phyloP scores from a whole-genome alignment of 108 stramenopile species.

The Fistulifera pelliculosa region DNA sequence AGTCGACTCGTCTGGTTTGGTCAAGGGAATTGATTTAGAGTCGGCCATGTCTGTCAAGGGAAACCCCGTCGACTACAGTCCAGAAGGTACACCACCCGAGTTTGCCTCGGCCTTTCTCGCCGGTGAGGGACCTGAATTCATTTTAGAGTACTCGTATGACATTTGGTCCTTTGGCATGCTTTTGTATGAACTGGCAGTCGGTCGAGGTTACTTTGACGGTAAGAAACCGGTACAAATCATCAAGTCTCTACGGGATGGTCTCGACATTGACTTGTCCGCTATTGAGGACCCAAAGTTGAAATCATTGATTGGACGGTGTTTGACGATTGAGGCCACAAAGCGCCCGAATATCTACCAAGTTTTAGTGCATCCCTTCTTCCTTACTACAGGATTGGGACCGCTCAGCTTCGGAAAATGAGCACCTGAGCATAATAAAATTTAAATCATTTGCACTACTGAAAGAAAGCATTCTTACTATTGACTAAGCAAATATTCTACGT shows the following conservation, averaged over 20 bases:
- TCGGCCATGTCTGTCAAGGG: constrained; percentile 61
- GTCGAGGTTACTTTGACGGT: constrained; percentile 65
- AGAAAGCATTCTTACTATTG: too few relatives aligned
- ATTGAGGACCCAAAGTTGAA: constrained; percentile 37
- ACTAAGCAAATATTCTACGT: too few relatives aligned
- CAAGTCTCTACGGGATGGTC: constrained; percentile 32
- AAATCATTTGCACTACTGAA: too few relatives aligned
- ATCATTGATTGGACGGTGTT: constrained; percentile 59
- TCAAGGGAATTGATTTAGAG: constrained; percentile 83
- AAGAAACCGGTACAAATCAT: constrained; percentile 63
- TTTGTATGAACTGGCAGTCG: constrained; percentile 67
- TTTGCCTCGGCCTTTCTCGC: constrained; percentile 68
- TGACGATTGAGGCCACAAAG: constrained; percentile 40
- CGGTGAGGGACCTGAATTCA: constrained; percentile 65
- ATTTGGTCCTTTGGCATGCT: constrained; percentile 83
- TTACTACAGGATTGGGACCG: constrained; percentile 17
- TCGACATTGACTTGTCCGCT: constrained; percentile 38
- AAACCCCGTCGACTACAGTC: constrained; percentile 82
- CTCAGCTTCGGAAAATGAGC: constrained; percentile 5
- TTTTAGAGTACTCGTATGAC: constrained; percentile 68
- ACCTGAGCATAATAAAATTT: background rate
- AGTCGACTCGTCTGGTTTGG: constrained; percentile 40
- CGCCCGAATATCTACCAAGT: constrained; percentile 58
- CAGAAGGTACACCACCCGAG: constrained; percentile 87
- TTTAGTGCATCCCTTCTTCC: constrained; percentile 75